Percentiles rank a stretch among this genome's conserved stretches.
Conservation (phyloP, 2,329 filamentous ascomycete genomes). For the Neocucurbitaria cava region DNA sequence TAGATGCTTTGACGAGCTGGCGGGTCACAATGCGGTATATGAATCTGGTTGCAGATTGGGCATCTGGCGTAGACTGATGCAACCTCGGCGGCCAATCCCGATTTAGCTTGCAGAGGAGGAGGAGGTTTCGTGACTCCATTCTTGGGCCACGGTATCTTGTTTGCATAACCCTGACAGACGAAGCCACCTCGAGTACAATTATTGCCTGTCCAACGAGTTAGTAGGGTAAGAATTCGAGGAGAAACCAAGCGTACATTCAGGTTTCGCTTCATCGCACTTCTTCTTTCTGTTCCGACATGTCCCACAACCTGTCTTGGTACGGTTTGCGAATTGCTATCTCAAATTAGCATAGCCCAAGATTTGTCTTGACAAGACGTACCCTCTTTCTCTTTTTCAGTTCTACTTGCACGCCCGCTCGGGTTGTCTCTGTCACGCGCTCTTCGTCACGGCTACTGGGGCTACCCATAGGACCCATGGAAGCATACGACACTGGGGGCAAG, state of each 20-base stretch:
- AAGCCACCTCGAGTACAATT: constrained; percentile 93
- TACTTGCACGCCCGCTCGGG: constrained; percentile 54
- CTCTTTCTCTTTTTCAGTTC: constrained; percentile 54
- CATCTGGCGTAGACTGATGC: constrained; percentile 27
- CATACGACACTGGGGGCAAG: constrained; percentile 18
- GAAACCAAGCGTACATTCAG: constrained; percentile 73
- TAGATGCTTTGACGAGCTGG: constrained; percentile 23
- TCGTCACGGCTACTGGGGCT: constrained; percentile 24
- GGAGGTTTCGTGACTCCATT: constrained; percentile 64
- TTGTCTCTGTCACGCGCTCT: constrained; percentile 46
- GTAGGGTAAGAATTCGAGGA: constrained; percentile 57
- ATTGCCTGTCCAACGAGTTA: constrained; percentile 51
- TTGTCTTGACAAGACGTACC: constrained; percentile 48
- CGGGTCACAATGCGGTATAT: constrained; percentile 42
- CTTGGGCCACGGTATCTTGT: constrained; percentile 79
- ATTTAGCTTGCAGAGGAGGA: constrained; percentile 84
- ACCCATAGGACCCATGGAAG: constrained; percentile 14
- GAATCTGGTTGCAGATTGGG: constrained; percentile 25
- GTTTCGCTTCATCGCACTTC: constrained; percentile 95
- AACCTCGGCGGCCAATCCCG: constrained; percentile 51
- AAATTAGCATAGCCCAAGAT: constrained; percentile 15
- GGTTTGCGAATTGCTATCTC: constrained; percentile 79
- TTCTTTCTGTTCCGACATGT: constrained; percentile 94
- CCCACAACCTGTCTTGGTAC: constrained; percentile 94
- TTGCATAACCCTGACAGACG: constrained; percentile 87